Percentiles rank a stretch among this genome's conserved stretches.
These are phyloP conservation scores for Haplosporangium gracile DNA, from an alignment of 192 early-diverging fungal species.

Conservation along the genomic window DNA sequence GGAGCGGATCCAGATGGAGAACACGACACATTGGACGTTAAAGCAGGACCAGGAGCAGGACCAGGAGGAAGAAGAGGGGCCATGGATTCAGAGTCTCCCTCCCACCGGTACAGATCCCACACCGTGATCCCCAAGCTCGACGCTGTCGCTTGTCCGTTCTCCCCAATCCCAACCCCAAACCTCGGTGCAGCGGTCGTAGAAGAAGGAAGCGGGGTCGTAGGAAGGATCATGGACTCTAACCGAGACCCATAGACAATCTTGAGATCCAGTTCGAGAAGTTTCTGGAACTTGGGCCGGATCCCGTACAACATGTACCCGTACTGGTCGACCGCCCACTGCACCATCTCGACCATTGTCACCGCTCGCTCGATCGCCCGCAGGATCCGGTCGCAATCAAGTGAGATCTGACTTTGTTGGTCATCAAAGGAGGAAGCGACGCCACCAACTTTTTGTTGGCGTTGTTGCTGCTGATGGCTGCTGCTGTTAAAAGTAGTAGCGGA, in stretches of 20 bases:
- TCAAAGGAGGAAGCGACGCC: neutral
- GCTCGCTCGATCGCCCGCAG: conserved; percentile 30
- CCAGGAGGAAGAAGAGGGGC: neutral
- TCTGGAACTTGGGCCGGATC: conserved; percentile 58
- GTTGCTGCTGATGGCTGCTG: neutral
- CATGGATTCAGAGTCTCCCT: neutral
- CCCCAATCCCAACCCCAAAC: neutral
- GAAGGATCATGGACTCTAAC: conserved; percentile 9
- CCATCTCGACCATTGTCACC: conserved; percentile 20
- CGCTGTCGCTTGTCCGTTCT: neutral
- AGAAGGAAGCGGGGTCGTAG: neutral
- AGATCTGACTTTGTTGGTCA: neutral
- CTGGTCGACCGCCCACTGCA: conserved; percentile 70
- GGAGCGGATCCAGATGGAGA: neutral
- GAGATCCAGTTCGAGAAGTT: conserved; percentile 62
- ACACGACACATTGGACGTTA: neutral
- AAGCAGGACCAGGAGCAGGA: neutral
- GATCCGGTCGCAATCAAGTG: conserved; percentile 25
- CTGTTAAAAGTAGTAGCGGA: neutral
- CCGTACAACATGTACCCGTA: conserved; percentile 64
- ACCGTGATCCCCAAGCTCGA: conserved; percentile 29
- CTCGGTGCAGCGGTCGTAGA: neutral
- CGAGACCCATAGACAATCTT: conserved; percentile 37
- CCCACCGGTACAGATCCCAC: conserved; percentile 19
- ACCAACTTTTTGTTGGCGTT: neutral